Percentiles rank a stretch among this genome's conserved stretches.
Conservation (phyloP, 805 yeast genomes). For the Zygosaccharomyces pseudorouxii region DNA sequence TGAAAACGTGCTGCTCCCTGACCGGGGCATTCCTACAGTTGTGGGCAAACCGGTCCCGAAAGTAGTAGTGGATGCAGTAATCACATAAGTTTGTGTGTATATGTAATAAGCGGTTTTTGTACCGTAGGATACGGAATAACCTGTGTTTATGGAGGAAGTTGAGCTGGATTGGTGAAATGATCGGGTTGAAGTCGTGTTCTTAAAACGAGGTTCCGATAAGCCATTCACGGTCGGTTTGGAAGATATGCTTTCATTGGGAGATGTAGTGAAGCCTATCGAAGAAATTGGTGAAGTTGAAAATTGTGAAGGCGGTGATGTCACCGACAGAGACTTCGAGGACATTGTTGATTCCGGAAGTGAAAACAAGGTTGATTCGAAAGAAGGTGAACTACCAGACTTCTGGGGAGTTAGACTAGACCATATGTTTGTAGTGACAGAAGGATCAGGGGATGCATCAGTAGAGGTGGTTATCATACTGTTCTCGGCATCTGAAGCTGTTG, state of each 20-base stretch:
- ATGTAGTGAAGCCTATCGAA: neutral
- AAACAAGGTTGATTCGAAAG: neutral
- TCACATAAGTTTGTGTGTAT: slow-evolving; percentile 16
- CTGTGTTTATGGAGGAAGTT: slow-evolving; percentile 6
- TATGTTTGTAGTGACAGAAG: neutral
- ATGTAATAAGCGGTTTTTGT: slow-evolving; percentile 9
- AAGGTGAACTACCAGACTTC: neutral
- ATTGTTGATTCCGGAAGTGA: neutral
- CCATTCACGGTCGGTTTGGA: neutral
- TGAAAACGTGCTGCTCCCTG: slow-evolving; percentile 17
- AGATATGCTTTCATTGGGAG: neutral
- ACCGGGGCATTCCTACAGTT: slow-evolving; percentile 11
- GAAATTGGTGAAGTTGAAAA: neutral
- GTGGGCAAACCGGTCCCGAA: slow-evolving; percentile 20
- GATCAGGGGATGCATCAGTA: neutral
- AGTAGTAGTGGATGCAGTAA: slow-evolving; percentile 19
- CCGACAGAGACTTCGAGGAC: neutral
- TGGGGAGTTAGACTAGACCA: neutral
- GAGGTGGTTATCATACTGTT: neutral
- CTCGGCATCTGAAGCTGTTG: neutral
- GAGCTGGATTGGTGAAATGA: slow-evolving; percentile 1
- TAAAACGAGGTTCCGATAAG: neutral
- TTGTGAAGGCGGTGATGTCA: neutral
- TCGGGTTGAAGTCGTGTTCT: neutral
- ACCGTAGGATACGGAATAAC: slow-evolving; percentile 12